phyloP scores from a whole-genome alignment of 1,139 yeast species.

The Spencermartinsiella ligniputridi region DNA sequence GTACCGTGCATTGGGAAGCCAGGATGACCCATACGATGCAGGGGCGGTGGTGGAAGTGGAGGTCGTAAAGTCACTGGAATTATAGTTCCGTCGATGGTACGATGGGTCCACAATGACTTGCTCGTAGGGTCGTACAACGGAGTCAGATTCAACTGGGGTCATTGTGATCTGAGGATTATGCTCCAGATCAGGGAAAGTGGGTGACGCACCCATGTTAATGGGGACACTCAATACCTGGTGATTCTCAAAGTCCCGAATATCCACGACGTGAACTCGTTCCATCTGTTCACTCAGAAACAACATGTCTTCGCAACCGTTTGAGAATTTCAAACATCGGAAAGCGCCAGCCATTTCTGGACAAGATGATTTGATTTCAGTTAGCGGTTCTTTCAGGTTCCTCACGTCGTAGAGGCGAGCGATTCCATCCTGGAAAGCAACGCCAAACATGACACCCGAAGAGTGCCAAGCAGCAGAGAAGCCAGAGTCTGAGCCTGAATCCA shows the following conservation, averaged over 20 bases:
- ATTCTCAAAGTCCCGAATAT: conserved; percentile 62
- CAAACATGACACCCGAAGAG: conserved; percentile 65
- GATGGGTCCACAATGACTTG: conserved; percentile 8
- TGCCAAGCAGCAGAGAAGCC: conserved; percentile 85
- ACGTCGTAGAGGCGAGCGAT: conserved; percentile 70
- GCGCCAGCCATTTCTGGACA: conserved; percentile 45
- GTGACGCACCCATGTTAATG: conserved; percentile 6
- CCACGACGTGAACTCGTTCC: conserved; percentile 80
- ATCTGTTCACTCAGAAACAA: conserved; percentile 77
- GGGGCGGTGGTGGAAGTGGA: background rate
- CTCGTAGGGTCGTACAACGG: conserved; percentile 17
- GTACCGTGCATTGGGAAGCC: conserved; percentile 1
- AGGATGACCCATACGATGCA: background rate
- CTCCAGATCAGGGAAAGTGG: conserved; percentile 3
- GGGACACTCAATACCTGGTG: conserved; percentile 73
- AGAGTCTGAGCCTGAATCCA: conserved; percentile 62
- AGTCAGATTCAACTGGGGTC: conserved; percentile 1
- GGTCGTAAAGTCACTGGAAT: background rate
- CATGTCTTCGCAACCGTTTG: conserved; percentile 69
- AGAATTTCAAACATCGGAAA: conserved; percentile 63
- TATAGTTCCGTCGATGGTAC: background rate
- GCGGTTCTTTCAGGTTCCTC: conserved; percentile 46
- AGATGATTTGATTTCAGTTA: conserved; percentile 37
- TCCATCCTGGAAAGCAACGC: conserved; percentile 85
- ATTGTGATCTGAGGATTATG: background rate